Percentiles rank a stretch among this genome's conserved stretches.
These are phyloP conservation scores for Zangia roseola DNA, from an alignment of 768 basidiomycete species.

Conservation along the genomic window DNA sequence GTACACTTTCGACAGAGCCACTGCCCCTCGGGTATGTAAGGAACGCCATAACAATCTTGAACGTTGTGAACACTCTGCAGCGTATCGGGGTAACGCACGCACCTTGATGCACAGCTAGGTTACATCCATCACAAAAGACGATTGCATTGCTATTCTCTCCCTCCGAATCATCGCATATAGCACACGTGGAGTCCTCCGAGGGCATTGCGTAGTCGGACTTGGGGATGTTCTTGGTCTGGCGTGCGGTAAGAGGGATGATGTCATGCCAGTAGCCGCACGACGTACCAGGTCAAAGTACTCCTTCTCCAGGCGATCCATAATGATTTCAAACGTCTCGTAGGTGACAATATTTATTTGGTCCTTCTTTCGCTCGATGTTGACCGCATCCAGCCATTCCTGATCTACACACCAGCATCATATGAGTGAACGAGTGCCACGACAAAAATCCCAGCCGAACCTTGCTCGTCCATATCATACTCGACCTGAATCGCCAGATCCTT, in stretches of 20 bases:
- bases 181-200: conserved; percentile 94
- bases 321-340: conserved; percentile 89
- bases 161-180: conserved; percentile 97
- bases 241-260: conserved; percentile 1
- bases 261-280: conserved; percentile 11
- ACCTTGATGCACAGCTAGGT: conserved; percentile 99
- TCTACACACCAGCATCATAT: conserved; percentile 45
- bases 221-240: conserved; percentile 88
- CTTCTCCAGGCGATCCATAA: conserved; percentile 98
- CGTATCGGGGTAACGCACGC: conserved; percentile 14
- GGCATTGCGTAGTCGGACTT: conserved; percentile 86
- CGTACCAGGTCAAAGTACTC: conserved; percentile 96
- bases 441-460: conserved; percentile 53
- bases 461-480: conserved; percentile 99
- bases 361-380: conserved; percentile 81
- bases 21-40: conserved; percentile 98
- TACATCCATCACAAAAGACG: conserved; percentile 99
- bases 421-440: conserved; percentile 1
- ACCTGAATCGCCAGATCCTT: conserved; percentile 89
- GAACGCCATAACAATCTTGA: conserved; percentile 96
- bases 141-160: conserved; percentile 99
- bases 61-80: conserved; percentile 8
- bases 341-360: conserved; percentile 68
- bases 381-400: conserved; percentile 88
- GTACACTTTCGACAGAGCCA: conserved; percentile 99